Evolutionary conservation across 176 grass and related monocot species (phyloP).

Genomic region (Carex parvula): DNA sequence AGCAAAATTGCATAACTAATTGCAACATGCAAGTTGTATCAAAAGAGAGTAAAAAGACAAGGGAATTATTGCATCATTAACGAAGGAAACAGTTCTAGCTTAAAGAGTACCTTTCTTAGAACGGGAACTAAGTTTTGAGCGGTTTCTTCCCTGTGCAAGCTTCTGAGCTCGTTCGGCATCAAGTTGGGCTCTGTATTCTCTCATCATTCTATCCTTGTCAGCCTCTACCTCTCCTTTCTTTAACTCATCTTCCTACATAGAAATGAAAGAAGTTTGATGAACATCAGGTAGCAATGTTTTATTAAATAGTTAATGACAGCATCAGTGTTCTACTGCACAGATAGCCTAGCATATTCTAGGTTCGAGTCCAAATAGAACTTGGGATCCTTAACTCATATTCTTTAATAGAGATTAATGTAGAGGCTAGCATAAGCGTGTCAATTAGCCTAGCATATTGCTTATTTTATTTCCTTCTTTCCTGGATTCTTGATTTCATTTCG

Average conservation of each 20-base stretch:
- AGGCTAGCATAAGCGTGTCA: no score
- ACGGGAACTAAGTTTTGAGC: conserved; percentile 50
- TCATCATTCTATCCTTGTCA: conserved; percentile 99
- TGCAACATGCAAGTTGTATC: not conserved
- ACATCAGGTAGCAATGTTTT: not conserved
- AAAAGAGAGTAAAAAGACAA: conserved; percentile 7
- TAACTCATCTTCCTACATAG: conserved; percentile 82
- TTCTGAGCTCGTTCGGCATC: conserved; percentile 94
- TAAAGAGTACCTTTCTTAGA: conserved; percentile 62
- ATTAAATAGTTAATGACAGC: not conserved
- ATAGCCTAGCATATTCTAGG: not conserved
- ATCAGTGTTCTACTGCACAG: not conserved
- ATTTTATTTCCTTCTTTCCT: no score
- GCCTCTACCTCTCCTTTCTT: conserved; percentile 92
- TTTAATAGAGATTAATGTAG: no score
- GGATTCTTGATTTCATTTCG: no score
- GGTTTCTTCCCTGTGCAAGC: conserved; percentile 59
- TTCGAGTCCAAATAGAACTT: no score
- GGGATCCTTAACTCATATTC: no score
- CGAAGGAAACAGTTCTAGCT: conserved; percentile 10
- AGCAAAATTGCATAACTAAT: conserved; percentile 19
- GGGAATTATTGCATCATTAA: not conserved
- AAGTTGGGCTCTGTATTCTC: conserved; percentile 97
- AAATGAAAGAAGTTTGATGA: conserved; percentile 13
- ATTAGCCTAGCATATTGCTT: no score